Evolutionary conservation across 2,329 filamentous ascomycete species (phyloP), one percentile per base, ranked within the genome.

Genomic region (Microcyclosporella mali): DNA sequence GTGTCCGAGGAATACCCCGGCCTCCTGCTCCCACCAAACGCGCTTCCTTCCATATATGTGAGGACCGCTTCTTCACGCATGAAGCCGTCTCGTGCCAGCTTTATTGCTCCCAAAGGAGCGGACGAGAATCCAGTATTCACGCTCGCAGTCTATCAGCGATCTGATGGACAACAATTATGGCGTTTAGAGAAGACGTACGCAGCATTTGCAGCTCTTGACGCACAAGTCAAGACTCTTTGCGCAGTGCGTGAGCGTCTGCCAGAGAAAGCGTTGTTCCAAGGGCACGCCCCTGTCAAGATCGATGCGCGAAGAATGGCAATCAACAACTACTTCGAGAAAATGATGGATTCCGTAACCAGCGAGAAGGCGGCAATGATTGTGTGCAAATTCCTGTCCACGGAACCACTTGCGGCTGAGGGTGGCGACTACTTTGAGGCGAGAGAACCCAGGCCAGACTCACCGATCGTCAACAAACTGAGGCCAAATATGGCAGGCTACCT

Each of bases 61-160:
- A 86, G 79, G 61, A 90, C 95, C 3, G 87, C 88, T 3, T 97
- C 92, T 3, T 97, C 92, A 16, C 82, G 92, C n/a, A 81, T 98
- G 72, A 88, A 87, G 60, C 92, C 90, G 11, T 95, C 90, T 0
- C 76, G 90, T 50, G 81, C 88, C 29, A 95, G 89, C 61, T 78
- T 92, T 54, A 71, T 95, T 57, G 85, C 82, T 2, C 71, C 88
- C 9, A 90, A 81, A 38, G 82, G 86, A 48, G 72, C 85, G 15
- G 89, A 95, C 45, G 90, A 95, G 60, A 89, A 95, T 56, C 88
- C 89, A 0, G 90, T 97, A 0, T 95, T 97, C 58, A 95, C 88
- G 0, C 71, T 98, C 40, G 89, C 88, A 14, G 71, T 98, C 28
- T 84, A 88, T 56, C 85, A 85, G 8, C 81, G 89, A 41, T 82